phyloP scores from a whole-genome alignment of 2,329 filamentous ascomycete species.

The Chaetomiaceae sp. region DNA sequence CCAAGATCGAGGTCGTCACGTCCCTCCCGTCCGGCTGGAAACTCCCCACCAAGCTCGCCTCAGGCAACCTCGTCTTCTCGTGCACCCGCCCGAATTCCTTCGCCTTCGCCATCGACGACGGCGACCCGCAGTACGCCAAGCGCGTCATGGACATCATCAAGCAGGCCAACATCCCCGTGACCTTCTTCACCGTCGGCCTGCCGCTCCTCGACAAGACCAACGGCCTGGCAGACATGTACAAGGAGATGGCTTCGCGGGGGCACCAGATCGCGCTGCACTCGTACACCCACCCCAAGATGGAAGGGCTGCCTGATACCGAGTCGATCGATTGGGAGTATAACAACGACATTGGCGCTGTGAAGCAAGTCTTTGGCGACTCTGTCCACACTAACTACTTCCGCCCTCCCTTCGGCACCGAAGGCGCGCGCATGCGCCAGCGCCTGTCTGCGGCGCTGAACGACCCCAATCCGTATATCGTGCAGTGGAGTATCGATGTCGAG shows the following conservation, averaged over 20 bases:
- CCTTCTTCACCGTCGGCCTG: constrained; percentile 66
- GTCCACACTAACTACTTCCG: constrained; percentile 54
- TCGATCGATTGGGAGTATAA: constrained; percentile 60
- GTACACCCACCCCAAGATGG: constrained; percentile 65
- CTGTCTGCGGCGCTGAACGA: constrained; percentile 50
- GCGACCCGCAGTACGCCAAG: constrained; percentile 54
- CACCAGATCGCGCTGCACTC: constrained; percentile 67
- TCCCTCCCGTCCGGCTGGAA: constrained; percentile 46
- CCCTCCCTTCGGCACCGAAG: constrained; percentile 64
- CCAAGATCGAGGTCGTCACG: constrained; percentile 57
- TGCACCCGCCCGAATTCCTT: constrained; percentile 67
- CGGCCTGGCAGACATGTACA: constrained; percentile 61
- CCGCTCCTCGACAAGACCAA: constrained; percentile 55
- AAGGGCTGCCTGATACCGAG: constrained; percentile 48
- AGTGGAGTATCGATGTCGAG: constrained; percentile 67
- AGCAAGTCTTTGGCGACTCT: constrained; percentile 33
- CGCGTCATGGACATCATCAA: constrained; percentile 58
- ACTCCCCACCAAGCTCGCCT: constrained; percentile 57
- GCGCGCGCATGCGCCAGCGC: constrained; percentile 60
- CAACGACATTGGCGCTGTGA: constrained; percentile 50
- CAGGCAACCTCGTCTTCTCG: constrained; percentile 56
- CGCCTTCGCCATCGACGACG: constrained; percentile 69
- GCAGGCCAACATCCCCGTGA: constrained; percentile 59
- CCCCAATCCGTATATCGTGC: constrained; percentile 54
- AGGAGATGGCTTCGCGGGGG: constrained; percentile 56